Base-by-base conservation (phyloP, 257 asterid genomes). In the Solanum arcanum region DNA sequence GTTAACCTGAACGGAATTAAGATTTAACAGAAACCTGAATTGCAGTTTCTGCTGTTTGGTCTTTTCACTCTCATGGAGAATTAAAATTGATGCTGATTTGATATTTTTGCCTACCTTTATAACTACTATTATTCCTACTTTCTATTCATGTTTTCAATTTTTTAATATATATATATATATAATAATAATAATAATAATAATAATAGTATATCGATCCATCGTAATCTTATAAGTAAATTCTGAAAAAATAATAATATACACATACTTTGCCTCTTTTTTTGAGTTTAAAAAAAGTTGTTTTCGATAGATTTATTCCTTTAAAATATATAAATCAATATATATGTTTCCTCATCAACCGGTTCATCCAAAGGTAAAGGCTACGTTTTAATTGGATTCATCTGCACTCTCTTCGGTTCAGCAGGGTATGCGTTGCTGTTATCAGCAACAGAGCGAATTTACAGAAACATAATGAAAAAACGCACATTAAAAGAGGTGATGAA, bases 61-160 rank as follows among this genome's bases (percentile, higher is more conserved):
- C 91, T 35, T 90, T 89, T 91, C 88, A 86, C 88, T 90, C 89
- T 90, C 89, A 69, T 86, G 87, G 84, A 89, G 88, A 84, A 87
- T 88, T 90, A 89, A 69, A 91, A 83, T n/a, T 81, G 89, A 87
- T 92, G 86, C 90, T 90, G 86, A 86, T 85, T 90, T 87, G 74
- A 60, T 84, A 27, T 84, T 29, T 69, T 84, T 69, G 37, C 42
- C 16, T 15, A 41, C 41, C 78, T 78, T 78, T 78, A 46, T 29
- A 7, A 46, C 42, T 78, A 78, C 80, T 73, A 73, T 70, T 78
- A 78, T 78, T 46, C 66, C 16, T 29, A 49, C 25, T 77, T 89
- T 89, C 90, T 91, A 90, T 89, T 91, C 88, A 91, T 93, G 88
- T 75, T 75, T 39, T 74, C 18, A 9, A 73, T 18, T 27, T 27